Evolutionary conservation across 2,329 filamentous ascomycete species (phyloP), one percentile per base, ranked within the genome.

Genomic region (Nothomitra cinnamomea): DNA sequence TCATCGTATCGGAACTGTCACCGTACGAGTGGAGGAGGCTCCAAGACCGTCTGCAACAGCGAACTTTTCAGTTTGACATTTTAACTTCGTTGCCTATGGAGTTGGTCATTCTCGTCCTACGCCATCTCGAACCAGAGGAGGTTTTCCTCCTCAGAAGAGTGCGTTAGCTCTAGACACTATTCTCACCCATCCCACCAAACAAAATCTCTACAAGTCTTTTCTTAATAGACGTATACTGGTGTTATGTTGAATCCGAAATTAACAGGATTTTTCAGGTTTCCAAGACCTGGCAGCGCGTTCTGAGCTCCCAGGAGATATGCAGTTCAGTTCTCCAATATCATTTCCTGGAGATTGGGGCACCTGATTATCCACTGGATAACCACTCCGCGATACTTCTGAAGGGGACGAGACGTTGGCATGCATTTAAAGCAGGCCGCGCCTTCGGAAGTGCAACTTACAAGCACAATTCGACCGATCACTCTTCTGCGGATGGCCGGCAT

Each of bases 11-110:
- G 41, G 56, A 61, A 22, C 55, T 69, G 24, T 51, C 36, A 13
- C 52, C 55, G 2, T 28, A 62, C 42, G 66, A 68, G 57, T 65
- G 64, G 61, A 62, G 64, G 15, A 60, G 64, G 43, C 54, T 66
- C 8, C 58, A 60, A 53, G 32, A 53, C 17, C 58, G 56, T 36
- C 51, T 61, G 4, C 55, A 60, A 36, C 17, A 52, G n/a, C 54
- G 54, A 17, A 58, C 57, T 13, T 61, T 67, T 24, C 57, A 64
- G 21, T 59, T 57, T 35, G 67, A 69, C 55, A 60, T 69, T n/a
- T 38, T 69, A 2, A 61, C 58, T 13, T 56, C 56, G 1, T 52
- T 67, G 22, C 67, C 66, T 2, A 13, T 61, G 4, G 67, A 69
- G 55, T 53, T 69, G n/a, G 60, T 61, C 2, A 56, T 59, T 8